Evolutionary conservation across 768 basidiomycete species (phyloP), one percentile per base, ranked within the genome.

Genomic region (Boletus subcaerulescens): DNA sequence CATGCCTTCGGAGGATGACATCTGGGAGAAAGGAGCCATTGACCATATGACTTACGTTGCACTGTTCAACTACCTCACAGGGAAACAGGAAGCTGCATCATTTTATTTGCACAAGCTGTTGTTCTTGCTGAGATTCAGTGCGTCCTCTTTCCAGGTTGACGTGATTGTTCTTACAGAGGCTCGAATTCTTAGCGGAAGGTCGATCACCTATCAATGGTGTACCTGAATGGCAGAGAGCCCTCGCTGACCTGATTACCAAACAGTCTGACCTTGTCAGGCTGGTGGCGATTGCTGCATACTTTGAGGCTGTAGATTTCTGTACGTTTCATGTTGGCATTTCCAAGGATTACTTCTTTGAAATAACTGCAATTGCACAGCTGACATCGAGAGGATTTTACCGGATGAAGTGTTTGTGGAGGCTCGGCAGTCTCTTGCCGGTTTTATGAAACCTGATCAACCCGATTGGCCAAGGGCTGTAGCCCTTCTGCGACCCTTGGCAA

Each of bases 101-200:
- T 53, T 33, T 36, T 53, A 53, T 36, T 29, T 53, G 10, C 53
- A 53, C 32, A 53, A 53, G 46, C 24, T 53, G 11, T 17, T 53
- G 24, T 53, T 53, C 14, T 42, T 53, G 53, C 13, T 53, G 24
- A 53, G 53, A 43, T 53, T 53, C 46, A 36, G 53, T 53, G 32
- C 35, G 53, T 48, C 40, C 24, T 10, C 2, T 35, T 7, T 31
- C 13, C 7, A 2, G 20, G 12, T 29, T 26, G n/a, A 26, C 18
- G 39, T 18, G 1, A 26, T 24, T 10, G n/a, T 35, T 35, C 45
- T 47, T 10, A 53, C 6, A 31, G 13, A 33, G 14, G 11, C 29
- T 39, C 44, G 18, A 31, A 53, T 33, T 40, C 17, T 22, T 15
- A 53, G 52, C 52, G 33, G 52, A 53, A 18, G 52, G 52, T 26